Base-by-base conservation (phyloP, 495 filamentous ascomycete genomes). In the Penicillium pancosmium region DNA sequence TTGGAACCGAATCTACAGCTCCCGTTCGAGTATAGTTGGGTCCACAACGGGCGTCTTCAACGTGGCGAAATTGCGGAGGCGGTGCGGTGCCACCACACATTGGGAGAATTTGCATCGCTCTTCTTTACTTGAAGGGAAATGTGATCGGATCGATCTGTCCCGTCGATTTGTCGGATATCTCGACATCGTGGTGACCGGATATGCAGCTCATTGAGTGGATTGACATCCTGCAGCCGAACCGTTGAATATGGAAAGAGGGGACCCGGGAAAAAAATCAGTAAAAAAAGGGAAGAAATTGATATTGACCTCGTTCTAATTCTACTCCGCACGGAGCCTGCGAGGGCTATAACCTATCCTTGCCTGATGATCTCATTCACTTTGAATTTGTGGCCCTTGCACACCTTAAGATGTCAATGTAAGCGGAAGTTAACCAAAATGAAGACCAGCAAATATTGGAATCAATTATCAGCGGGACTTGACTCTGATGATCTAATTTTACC, bases 61-160 rank as follows among this genome's bases (percentile, higher is more conserved):
- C 65, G 65, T 68, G 65, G 65, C 62, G 46, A 67, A 65, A 62
- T 57, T 55, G 65, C 49, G 62, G 62, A 67, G 64, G 21, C 46
- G 46, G 46, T 27, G 46, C 46, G 10, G 9, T 48, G 8, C 9
- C 16, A 48, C 21, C 21, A 27, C 21, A 13, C 41, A 48, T 48
- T 48, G 21, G 46, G 18, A 25, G 23, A 13, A 25, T 48, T 25
- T 13, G 15, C 46, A 25, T 48, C 46, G 46, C 46, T 48, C 46
- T 48, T 48, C 46, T 48, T 48, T 27, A 21, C 46, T 48, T 9
- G 46, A 48, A 19, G 21, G 46, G 46, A n/a, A 48, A 48, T 12
- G 21, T 15, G 46, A 27, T 48, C 46, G 46, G 46, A 48, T 48
- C 21, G 46, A 48, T 48, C 21, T 23, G 21, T 23, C 10, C 19